Percentiles rank a stretch among this genome's conserved stretches.
Conservation (phyloP, 352 stramenopile genomes). For the Phytophthora vignae region DNA sequence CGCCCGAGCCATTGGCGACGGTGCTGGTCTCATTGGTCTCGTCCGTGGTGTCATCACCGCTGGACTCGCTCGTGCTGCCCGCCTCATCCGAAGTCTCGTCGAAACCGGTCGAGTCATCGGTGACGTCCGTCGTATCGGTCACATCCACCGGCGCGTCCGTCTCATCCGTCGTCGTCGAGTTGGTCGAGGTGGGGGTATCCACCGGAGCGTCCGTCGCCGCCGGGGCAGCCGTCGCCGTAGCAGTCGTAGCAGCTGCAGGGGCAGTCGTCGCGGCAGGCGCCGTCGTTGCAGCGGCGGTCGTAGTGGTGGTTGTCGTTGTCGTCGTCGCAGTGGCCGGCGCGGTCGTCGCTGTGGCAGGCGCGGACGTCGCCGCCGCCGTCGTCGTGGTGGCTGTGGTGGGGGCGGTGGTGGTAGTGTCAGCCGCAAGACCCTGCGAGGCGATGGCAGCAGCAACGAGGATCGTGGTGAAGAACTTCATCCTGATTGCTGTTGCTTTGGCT, state of each 20-base stretch:
- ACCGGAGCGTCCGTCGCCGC: not conserved
- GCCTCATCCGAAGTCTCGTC: not conserved
- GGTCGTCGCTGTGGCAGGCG: not conserved
- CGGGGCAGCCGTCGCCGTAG: not conserved
- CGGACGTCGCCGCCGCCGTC: not conserved
- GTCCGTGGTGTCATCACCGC: not conserved
- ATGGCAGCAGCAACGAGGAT: conserved; percentile 21
- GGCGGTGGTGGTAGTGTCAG: conserved; percentile 1
- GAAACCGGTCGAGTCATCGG: not conserved
- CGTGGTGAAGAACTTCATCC: conserved; percentile 32
- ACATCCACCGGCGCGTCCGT: not conserved
- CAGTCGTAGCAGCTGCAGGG: not conserved
- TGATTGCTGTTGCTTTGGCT: not conserved
- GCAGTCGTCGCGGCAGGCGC: not conserved
- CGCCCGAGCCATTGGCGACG: not conserved
- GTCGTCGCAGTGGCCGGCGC: not conserved
- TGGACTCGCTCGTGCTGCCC: not conserved
- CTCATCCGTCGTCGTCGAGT: not conserved
- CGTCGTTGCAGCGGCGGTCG: not conserved
- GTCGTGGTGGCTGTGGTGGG: not conserved
- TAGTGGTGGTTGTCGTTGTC: not conserved
- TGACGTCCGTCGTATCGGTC: not conserved
- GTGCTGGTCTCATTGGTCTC: not conserved
- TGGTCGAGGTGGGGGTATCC: not conserved
- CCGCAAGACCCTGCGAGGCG: conserved; percentile 7